These are phyloP conservation scores for Amylocarpus encephaloides DNA, from an alignment of 2,329 filamentous ascomycete genomes.

Conservation along the genomic window DNA sequence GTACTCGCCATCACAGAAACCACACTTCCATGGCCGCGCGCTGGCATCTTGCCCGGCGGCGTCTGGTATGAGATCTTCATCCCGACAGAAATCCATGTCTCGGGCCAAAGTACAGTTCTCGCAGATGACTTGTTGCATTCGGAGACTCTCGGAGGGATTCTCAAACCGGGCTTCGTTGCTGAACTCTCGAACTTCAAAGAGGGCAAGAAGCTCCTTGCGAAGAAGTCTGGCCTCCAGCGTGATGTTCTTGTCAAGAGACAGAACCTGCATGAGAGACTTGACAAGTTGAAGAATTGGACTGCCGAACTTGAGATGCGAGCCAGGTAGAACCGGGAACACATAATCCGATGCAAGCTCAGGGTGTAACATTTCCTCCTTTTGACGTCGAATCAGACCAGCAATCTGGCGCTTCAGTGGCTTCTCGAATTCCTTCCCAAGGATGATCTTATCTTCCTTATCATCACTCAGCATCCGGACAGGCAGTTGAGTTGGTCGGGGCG, in stretches of 20 bases:
- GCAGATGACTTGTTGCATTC: constrained; percentile 72
- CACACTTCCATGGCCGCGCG: constrained; percentile 62
- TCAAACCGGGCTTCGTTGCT: constrained; percentile 78
- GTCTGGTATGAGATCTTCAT: constrained; percentile 68
- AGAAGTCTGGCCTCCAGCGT: constrained; percentile 80
- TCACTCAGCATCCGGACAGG: constrained; percentile 51
- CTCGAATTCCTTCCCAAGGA: constrained; percentile 77
- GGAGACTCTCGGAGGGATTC: constrained; percentile 74
- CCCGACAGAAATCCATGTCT: constrained; percentile 87
- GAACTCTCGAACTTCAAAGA: constrained; percentile 96
- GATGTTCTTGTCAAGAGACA: constrained; percentile 86
- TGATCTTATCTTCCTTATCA: constrained; percentile 51
- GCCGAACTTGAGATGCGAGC: constrained; percentile 55
- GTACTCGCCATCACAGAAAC: constrained; percentile 68
- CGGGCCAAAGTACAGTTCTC: constrained; percentile 83
- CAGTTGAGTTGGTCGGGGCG: constrained; percentile 52
- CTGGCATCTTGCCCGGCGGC: constrained; percentile 8
- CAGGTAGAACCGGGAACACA: constrained; percentile 73
- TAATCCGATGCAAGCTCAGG: constrained; percentile 84
- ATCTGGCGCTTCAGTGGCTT: constrained; percentile 89
- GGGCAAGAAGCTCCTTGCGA: constrained; percentile 77
- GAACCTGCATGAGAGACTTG: constrained; percentile 86
- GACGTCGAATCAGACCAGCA: constrained; percentile 69
- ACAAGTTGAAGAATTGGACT: constrained; percentile 87
- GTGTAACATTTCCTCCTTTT: constrained; percentile 84